Conservation (phyloP, 83 land plant species). For the Larix sibirica region DNA sequence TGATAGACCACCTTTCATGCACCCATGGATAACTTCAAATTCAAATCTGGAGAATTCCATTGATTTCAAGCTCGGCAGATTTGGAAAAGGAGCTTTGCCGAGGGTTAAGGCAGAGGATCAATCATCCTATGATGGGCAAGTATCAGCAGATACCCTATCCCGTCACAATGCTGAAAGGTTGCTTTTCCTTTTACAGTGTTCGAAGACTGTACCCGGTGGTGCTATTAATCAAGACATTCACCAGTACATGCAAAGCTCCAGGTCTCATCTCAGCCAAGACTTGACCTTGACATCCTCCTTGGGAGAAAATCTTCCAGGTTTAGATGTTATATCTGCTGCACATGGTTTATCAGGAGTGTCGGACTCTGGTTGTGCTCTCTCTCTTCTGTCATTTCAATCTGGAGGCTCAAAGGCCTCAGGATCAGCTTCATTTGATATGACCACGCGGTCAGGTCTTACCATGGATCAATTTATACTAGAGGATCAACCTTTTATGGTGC, state of each 20-base stretch:
- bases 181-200: background rate
- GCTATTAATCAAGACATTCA: background rate
- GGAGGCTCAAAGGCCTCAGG: constrained; percentile 27
- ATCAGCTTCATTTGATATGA: constrained; percentile 26
- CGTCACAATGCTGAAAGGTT: constrained; percentile 1
- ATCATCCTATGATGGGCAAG: background rate
- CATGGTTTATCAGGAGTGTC: constrained; percentile 38
- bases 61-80: background rate
- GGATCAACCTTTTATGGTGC: constrained; percentile 14
- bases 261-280: background rate
- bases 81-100: constrained; percentile 7
- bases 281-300: constrained; percentile 19
- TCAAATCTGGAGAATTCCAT: background rate
- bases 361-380: constrained; percentile 62
- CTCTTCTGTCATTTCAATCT: constrained; percentile 75
- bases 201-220: background rate
- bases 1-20: background rate
- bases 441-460: constrained; percentile 16
- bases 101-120: constrained; percentile 10
- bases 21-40: background rate
- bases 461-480: constrained; percentile 10
- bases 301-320: constrained; percentile 34
- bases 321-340: constrained; percentile 19
- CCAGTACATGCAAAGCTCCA: background rate
- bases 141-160: background rate